Evolutionary conservation across 495 filamentous ascomycete genomes (phyloP).

Genomic region (Lepraria neglecta): DNA sequence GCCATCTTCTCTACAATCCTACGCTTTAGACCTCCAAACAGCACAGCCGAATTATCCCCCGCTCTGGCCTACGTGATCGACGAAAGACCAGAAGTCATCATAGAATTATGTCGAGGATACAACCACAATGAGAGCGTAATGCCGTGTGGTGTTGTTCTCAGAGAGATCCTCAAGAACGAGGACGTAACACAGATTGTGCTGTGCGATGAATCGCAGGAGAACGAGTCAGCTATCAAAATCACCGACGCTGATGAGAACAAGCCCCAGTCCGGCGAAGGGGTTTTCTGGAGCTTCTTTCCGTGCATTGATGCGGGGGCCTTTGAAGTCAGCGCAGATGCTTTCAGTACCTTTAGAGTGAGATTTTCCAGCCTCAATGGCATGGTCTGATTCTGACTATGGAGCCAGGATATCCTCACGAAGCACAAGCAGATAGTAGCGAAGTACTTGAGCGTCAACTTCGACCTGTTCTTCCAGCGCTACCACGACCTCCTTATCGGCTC

Average conservation of each 20-base stretch:
- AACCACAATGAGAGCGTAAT: slow-evolving; percentile 85
- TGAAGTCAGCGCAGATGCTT: slow-evolving; percentile 94
- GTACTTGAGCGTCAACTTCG: slow-evolving; percentile 82
- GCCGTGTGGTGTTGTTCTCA: slow-evolving; percentile 81
- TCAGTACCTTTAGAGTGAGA: slow-evolving; percentile 87
- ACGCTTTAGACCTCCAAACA: slow-evolving; percentile 63
- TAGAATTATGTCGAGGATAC: slow-evolving; percentile 86
- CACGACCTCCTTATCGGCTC: slow-evolving; percentile 84
- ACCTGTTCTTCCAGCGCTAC: slow-evolving; percentile 84
- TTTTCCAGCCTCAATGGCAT: neutral
- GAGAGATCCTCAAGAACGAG: slow-evolving; percentile 89
- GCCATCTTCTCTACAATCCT: slow-evolving; percentile 85
- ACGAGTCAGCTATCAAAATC: slow-evolving; percentile 47
- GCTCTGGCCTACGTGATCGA: slow-evolving; percentile 82
- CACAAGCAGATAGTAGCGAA: slow-evolving; percentile 84
- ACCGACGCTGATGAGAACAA: slow-evolving; percentile 60
- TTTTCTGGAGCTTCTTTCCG: slow-evolving; percentile 97
- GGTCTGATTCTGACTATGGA: slow-evolving; percentile 10
- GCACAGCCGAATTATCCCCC: slow-evolving; percentile 56
- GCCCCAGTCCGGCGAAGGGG: slow-evolving; percentile 64
- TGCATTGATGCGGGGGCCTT: slow-evolving; percentile 95
- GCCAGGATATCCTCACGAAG: slow-evolving; percentile 82
- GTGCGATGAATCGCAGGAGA: slow-evolving; percentile 75
- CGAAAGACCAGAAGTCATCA: slow-evolving; percentile 75
- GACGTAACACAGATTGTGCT: slow-evolving; percentile 81